Evolutionary conservation across 140 eudicot genomes (phyloP).

Genomic region (Bidens hawaiensis): DNA sequence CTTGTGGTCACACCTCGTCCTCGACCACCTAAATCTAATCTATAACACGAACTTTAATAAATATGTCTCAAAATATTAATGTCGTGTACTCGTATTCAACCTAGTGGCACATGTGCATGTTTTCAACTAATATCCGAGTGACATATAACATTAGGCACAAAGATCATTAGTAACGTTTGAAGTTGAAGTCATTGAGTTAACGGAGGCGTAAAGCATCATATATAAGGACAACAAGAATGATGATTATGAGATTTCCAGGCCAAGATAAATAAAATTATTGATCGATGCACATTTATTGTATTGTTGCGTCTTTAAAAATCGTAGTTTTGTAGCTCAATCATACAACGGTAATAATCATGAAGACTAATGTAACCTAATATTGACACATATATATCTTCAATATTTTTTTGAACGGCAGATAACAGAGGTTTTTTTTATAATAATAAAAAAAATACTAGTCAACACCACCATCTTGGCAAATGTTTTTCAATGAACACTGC

Average conservation of each 20-base stretch:
- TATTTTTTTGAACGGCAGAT: too few relatives aligned
- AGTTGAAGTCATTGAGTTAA: neutral
- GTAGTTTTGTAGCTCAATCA: neutral
- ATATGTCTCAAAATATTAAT: neutral
- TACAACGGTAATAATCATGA: too few relatives aligned
- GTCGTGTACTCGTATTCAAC: neutral
- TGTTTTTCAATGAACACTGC: too few relatives aligned
- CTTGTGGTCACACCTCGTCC: neutral
- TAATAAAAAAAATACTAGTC: too few relatives aligned
- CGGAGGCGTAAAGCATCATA: neutral
- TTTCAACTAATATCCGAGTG: neutral
- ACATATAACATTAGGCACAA: neutral
- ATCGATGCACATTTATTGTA: too few relatives aligned
- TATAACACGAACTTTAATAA: neutral
- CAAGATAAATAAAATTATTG: too few relatives aligned
- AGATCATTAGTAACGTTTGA: neutral
- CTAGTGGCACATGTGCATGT: neutral
- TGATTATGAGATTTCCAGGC: too few relatives aligned
- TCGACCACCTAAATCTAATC: neutral
- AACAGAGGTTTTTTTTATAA: too few relatives aligned
- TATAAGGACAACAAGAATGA: neutral
- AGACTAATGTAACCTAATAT: too few relatives aligned
- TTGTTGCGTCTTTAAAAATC: too few relatives aligned
- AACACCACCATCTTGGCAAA: too few relatives aligned
- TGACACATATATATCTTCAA: too few relatives aligned